phyloP scores from a whole-genome alignment of 108 stramenopile species.

The Aurantiochytrium sp. region DNA sequence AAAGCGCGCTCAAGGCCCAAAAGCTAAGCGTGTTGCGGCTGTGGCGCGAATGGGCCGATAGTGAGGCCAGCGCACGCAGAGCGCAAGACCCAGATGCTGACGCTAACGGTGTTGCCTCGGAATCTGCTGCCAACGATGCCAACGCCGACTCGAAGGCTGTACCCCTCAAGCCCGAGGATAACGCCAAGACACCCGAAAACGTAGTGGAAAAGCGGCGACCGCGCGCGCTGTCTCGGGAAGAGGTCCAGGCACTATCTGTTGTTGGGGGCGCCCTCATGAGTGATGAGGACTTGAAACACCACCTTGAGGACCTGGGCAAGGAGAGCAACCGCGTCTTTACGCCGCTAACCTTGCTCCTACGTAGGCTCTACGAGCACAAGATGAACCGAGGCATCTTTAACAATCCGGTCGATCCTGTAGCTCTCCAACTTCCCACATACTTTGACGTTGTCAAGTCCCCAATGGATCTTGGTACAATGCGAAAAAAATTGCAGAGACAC shows the following conservation, averaged over 20 bases:
- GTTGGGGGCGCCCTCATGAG: not conserved
- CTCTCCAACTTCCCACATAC: conserved; percentile 79
- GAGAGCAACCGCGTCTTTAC: not conserved
- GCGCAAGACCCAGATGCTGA: too few relatives aligned
- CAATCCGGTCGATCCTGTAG: conserved; percentile 82
- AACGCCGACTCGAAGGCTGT: too few relatives aligned
- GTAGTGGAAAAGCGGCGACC: not conserved
- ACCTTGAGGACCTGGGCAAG: not conserved
- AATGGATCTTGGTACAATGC: conserved; percentile 67
- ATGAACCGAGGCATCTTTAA: conserved; percentile 75
- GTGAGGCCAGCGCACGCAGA: too few relatives aligned
- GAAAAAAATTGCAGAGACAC: conserved; percentile 64
- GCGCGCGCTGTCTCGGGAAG: not conserved
- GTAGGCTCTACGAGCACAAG: conserved; percentile 49
- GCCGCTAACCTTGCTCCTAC: conserved; percentile 31
- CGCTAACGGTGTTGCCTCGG: too few relatives aligned
- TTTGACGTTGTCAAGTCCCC: conserved; percentile 79
- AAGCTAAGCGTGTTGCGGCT: too few relatives aligned
- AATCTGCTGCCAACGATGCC: too few relatives aligned
- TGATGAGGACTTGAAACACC: not conserved
- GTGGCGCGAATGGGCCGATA: too few relatives aligned
- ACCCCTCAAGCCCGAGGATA: too few relatives aligned
- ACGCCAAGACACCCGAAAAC: too few relatives aligned
- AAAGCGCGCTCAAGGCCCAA: too few relatives aligned
- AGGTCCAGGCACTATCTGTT: not conserved